Percentiles rank a stretch among this genome's conserved stretches.
These are phyloP conservation scores for Pistacia vera DNA, from an alignment of 345 rosid species.

Conservation along the genomic window DNA sequence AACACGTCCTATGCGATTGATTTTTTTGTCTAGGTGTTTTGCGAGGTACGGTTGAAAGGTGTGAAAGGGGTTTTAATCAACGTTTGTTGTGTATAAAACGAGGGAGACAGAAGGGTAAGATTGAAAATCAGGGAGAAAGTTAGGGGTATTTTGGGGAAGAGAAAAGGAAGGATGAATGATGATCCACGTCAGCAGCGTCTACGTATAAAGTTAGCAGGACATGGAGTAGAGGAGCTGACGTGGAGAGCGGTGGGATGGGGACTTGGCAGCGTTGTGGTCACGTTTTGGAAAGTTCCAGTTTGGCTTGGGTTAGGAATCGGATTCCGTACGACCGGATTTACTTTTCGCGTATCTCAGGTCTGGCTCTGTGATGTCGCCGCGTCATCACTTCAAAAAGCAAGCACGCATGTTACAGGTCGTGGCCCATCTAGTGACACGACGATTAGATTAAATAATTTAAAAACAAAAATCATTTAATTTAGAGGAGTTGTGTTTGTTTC, in stretches of 20 bases:
- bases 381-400: not conserved
- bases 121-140: not conserved
- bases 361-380: slow-evolving; percentile 11
- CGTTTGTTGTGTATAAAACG: not conserved
- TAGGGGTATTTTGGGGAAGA: not conserved
- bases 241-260: too few species aligned
- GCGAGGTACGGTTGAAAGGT: not conserved
- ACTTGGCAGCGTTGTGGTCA: not conserved
- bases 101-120: not conserved
- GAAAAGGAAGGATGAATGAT: slow-evolving; percentile 1
- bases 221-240: not conserved
- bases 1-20: not conserved
- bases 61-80: not conserved
- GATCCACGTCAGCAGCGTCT: slow-evolving; percentile 25
- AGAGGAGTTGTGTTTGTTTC: too few species aligned
- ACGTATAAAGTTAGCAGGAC: not conserved
- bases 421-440: too few species aligned
- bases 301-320: not conserved
- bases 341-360: not conserved
- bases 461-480: too few species aligned
- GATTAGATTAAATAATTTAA: too few species aligned
- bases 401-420: not conserved
- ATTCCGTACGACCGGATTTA: not conserved
- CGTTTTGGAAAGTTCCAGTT: not conserved
- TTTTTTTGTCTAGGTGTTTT: not conserved